Conservation (phyloP, 805 yeast species). For the Isabelozyma heimii region DNA sequence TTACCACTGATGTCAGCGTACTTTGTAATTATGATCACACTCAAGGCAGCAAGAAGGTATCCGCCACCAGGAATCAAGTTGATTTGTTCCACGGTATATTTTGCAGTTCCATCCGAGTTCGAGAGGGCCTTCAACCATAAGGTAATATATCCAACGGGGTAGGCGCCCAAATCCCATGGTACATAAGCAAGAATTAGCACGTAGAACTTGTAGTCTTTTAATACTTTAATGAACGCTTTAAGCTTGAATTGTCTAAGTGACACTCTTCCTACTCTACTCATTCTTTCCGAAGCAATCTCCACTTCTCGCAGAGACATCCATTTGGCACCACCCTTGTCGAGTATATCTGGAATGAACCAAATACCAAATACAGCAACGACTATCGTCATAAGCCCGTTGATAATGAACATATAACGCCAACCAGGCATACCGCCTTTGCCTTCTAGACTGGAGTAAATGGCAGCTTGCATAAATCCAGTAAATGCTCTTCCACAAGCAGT, state of each 20-base stretch:
- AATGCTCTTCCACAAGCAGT: neutral
- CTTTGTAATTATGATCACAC: constrained; percentile 8
- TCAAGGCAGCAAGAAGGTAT: constrained; percentile 8
- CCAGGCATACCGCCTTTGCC: constrained; percentile 34
- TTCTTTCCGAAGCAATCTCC: neutral
- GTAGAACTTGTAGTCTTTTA: neutral
- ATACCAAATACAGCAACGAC: neutral
- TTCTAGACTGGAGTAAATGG: constrained; percentile 42
- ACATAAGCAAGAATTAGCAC: constrained; percentile 2
- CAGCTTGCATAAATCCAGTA: constrained; percentile 40
- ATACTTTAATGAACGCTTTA: neutral
- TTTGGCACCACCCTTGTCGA: neutral
- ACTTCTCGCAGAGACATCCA: neutral
- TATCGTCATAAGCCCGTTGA: neutral
- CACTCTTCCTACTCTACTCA: neutral
- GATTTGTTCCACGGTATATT: constrained; percentile 3
- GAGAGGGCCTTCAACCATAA: constrained; percentile 2
- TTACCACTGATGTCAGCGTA: constrained; percentile 6
- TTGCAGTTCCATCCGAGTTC: constrained; percentile 1
- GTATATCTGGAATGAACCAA: neutral
- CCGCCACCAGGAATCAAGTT: constrained; percentile 17
- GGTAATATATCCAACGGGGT: constrained; percentile 1
- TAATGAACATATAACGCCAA: neutral
- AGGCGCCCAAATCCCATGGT: constrained; percentile 3
- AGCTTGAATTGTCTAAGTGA: neutral